Conservation (phyloP, 768 basidiomycete species). For the Rubroboletus satanas region DNA sequence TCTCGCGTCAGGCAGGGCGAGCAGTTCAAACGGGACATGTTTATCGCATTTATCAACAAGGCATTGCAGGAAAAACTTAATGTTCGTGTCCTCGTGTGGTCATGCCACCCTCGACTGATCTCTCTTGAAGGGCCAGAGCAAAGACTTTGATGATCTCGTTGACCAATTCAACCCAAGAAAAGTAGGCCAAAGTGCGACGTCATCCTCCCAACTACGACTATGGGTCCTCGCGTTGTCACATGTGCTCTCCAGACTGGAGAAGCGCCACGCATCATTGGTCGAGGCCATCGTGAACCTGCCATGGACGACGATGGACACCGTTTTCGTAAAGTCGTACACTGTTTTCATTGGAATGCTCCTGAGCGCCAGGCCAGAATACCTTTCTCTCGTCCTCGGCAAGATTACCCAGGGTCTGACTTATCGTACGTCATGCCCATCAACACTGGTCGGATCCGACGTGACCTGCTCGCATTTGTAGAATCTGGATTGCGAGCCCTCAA, state of each 20-base stretch:
- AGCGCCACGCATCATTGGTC: conserved; percentile 72
- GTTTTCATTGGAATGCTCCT: conserved; percentile 89
- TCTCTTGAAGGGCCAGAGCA: conserved; percentile 55
- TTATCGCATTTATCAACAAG: conserved; percentile 76
- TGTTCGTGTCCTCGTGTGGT: conserved; percentile 41
- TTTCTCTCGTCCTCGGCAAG: conserved; percentile 76
- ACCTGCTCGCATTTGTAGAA: conserved; percentile 42
- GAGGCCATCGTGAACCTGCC: conserved; percentile 84
- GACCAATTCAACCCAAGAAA: conserved; percentile 71
- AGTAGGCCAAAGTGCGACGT: conserved; percentile 27
- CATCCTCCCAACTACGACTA: conserved; percentile 57
- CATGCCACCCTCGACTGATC: conserved; percentile 12
- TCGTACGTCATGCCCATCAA: conserved; percentile 52
- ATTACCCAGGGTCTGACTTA: conserved; percentile 84
- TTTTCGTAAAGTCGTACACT: conserved; percentile 84
- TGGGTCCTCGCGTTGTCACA: conserved; percentile 89
- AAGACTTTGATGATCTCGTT: conserved; percentile 85
- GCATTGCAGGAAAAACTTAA: conserved; percentile 70
- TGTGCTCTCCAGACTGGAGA: conserved; percentile 86
- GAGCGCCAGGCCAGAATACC: conserved; percentile 88
- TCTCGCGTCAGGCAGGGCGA: conserved; percentile 76
- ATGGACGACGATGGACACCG: conserved; percentile 88
- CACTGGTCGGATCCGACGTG: neutral
- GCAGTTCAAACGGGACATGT: conserved; percentile 75
- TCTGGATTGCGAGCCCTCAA: conserved; percentile 65